Evolutionary conservation across 495 filamentous ascomycete genomes (phyloP), one percentile per base, ranked within the genome.

Genomic region (Hypoxylon lenormandii): DNA sequence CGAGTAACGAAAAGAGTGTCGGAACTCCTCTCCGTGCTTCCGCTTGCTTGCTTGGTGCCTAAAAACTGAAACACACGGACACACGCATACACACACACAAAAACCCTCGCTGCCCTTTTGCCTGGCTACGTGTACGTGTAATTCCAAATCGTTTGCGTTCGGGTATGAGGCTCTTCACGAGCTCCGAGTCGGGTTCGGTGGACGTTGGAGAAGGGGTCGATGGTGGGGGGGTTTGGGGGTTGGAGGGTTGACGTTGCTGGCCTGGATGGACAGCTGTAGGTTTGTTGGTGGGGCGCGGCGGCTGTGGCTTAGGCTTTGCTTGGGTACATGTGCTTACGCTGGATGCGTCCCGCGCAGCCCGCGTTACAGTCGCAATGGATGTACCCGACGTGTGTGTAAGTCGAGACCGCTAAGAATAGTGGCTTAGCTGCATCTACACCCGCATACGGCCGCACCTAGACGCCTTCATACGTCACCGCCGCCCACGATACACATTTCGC

Each of bases 241-340:
- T 54, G 55, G 57, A 57, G 26, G 19, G 56, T 66, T 71, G 62
- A 71, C 68, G 68, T 71, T 71, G 68, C 68, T 66, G n/a, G n/a
- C n/a, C n/a, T n/a, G n/a, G n/a, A n/a, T n/a, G n/a, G n/a, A n/a
- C n/a, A n/a, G n/a, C n/a, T n/a, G n/a, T n/a, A n/a, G n/a, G n/a
- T n/a, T n/a, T n/a, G n/a, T n/a, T 33, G 43, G 23, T 66, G 22
- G 33, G 62, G 68, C 54, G 62, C 37, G 66, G 61, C 48, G 18
- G 8, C 40, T 18, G 65, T 48, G 65, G 58, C 58, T 63, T 38
- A 47, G 30, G 42, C 48, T 51, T 66, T 61, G 68, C 62, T 71
- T 64, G 64, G 48, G 48, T 54, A 54, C 40, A 15, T 50, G 30
- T 11, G 30, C 30, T 33, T 33, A 33, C 30, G 10, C 6, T 33